Evolutionary conservation across 1,284 basidiomycete genomes (phyloP).

Genomic region (Filobasidium uniguttulatum): DNA sequence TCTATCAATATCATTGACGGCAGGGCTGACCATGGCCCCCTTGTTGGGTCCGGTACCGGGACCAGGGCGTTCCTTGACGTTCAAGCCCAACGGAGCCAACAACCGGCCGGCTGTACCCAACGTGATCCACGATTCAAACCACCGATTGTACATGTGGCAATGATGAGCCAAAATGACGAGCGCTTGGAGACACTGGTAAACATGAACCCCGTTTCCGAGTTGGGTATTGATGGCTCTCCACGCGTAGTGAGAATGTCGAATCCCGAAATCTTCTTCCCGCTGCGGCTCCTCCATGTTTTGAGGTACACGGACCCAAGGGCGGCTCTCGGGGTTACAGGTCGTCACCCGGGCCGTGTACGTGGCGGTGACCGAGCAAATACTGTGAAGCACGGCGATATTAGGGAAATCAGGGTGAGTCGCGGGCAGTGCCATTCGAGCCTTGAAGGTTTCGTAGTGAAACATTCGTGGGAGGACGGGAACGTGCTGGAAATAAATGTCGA

Average conservation of each 20-base stretch:
- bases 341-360: conserved; percentile 24
- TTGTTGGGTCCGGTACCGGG: neutral
- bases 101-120: conserved; percentile 18
- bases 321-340: conserved; percentile 9
- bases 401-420: conserved; percentile 37
- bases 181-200: conserved; percentile 14
- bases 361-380: conserved; percentile 35
- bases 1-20: conserved; percentile 24
- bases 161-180: conserved; percentile 29
- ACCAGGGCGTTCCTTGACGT: conserved; percentile 25
- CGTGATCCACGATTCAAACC: conserved; percentile 31
- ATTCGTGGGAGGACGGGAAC: conserved; percentile 30
- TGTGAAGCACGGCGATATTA: conserved; percentile 34
- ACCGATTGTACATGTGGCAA: conserved; percentile 34
- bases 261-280: conserved; percentile 13
- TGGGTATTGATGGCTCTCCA: conserved; percentile 7
- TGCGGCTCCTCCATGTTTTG: conserved; percentile 7
- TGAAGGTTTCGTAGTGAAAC: conserved; percentile 30
- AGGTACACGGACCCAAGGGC: conserved; percentile 3
- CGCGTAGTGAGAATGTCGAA: conserved; percentile 12
- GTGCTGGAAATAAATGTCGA: conserved; percentile 30
- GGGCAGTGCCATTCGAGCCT: conserved; percentile 33
- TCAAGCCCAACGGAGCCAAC: conserved; percentile 26
- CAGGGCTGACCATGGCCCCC: conserved; percentile 28
- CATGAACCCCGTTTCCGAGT: conserved; percentile 4